Base-by-base conservation (phyloP, 352 stramenopile genomes). In the Phytophthora pseudosyringae region DNA sequence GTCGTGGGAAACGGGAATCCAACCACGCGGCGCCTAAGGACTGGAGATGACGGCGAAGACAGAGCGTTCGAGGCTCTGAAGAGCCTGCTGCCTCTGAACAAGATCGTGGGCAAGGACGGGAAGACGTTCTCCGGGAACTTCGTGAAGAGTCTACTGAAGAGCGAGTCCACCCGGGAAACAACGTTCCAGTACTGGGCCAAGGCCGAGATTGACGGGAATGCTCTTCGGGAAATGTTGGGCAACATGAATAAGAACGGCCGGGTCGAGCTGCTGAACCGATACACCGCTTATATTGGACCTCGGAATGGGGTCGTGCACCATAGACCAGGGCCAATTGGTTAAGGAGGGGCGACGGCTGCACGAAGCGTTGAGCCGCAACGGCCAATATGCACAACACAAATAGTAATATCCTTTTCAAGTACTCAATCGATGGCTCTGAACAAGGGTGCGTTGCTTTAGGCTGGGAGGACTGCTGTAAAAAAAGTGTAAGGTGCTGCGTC, bases 1-100 rank as follows among this genome's bases (percentile, higher is more conserved):
- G 45, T 18, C 1, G 43, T 33, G 18, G 43, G 5, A 11, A 35
- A 35, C 13, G 18, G 13, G 15, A 40, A 25, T 38, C 29, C 13
- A 26, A 39, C n/a, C 48, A 39, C 47, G 7, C 51, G 36, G 11
- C 16, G 9, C 5, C 51, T 59, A 15, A 59, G 38, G 21, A 31
- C 51, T 31, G 49, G 15, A 8, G 33, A 57, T 15, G 35, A 46
- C 7, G 36, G 36, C 11, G 38, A 59, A 18, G 26, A 46, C n/a
- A 28, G 38, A 25, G 16, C 16, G 25, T 33, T 21, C n/a, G 25
- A 57, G 47, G 3, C 5, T 18, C 31, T 43, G 11, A 29, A 16
- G 16, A 41, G 13, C 3, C 18, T 55, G 32, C 32, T 44, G 31
- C 29, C 5, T 13, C 15, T 3, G 46, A 39, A 12, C 9, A 47